phyloP scores from a whole-genome alignment of 1,284 basidiomycete genomes.

The Austropuccinia psidii region DNA sequence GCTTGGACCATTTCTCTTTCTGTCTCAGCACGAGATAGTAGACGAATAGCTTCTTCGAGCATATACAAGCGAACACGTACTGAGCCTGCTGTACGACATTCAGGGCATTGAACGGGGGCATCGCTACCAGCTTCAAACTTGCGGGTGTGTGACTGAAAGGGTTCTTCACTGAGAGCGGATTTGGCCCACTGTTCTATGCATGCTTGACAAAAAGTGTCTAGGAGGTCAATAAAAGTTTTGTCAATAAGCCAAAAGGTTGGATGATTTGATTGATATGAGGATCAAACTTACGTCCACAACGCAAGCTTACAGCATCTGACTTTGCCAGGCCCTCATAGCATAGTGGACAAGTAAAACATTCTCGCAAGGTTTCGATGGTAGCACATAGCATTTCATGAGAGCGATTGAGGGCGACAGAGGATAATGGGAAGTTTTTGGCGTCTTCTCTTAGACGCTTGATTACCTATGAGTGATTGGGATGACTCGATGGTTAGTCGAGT shows the following conservation, averaged over 20 bases:
- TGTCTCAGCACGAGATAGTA: conserved; percentile 20
- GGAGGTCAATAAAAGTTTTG: not conserved
- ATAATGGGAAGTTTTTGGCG: conserved; percentile 22
- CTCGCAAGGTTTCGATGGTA: conserved; percentile 23
- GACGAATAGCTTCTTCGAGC: conserved; percentile 35
- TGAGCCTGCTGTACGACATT: conserved; percentile 21
- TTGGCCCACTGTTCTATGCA: conserved; percentile 27
- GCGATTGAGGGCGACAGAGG: not conserved
- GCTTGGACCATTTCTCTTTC: conserved; percentile 1
- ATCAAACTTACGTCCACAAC: conserved; percentile 32
- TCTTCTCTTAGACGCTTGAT: conserved; percentile 30
- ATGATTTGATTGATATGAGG: not conserved
- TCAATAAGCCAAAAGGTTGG: not conserved
- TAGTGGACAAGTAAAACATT: conserved; percentile 35
- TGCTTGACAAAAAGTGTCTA: conserved; percentile 35
- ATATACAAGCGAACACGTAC: conserved; percentile 27
- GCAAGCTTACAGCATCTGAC: conserved; percentile 24
- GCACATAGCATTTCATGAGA: conserved; percentile 12
- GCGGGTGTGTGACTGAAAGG: not conserved
- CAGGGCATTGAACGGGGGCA: conserved; percentile 12
- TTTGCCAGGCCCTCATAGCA: conserved; percentile 22
- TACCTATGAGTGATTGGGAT: conserved; percentile 8
- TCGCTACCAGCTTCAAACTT: not conserved
- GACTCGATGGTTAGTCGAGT: no score
- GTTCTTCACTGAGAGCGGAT: not conserved